Conservation (phyloP, 2,329 filamentous ascomycete species). For the Dothiorella sarmentorum region DNA sequence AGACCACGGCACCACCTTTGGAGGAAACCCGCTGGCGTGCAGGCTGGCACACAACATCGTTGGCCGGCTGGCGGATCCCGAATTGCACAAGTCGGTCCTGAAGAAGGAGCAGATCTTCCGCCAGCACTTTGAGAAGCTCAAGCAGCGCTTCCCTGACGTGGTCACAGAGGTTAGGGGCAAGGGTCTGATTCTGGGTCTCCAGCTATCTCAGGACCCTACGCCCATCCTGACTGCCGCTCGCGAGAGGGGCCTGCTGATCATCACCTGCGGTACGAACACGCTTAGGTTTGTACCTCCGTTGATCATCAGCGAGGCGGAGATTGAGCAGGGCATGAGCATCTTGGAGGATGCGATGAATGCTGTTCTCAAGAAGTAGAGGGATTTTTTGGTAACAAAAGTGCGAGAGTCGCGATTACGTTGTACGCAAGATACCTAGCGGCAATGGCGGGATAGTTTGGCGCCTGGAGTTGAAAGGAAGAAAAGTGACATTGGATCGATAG, state of each 20-base stretch:
- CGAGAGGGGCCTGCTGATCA: slow-evolving; percentile 82
- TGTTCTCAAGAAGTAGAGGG: slow-evolving; percentile 41
- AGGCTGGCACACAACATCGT: slow-evolving; percentile 85
- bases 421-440: background rate
- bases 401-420: background rate
- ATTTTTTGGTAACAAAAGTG: slow-evolving; percentile 21
- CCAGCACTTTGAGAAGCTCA: slow-evolving; percentile 55
- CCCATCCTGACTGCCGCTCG: slow-evolving; percentile 79
- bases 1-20: slow-evolving; percentile 92
- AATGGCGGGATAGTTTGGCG: background rate
- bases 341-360: slow-evolving; percentile 64
- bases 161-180: slow-evolving; percentile 77
- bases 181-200: slow-evolving; percentile 82
- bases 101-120: slow-evolving; percentile 63
- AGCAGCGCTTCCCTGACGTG: slow-evolving; percentile 63
- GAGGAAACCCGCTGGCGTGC: slow-evolving; percentile 83
- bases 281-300: slow-evolving; percentile 87
- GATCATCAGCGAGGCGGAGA: slow-evolving; percentile 75
- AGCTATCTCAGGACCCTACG: slow-evolving; percentile 70
- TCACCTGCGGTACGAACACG: slow-evolving; percentile 90
- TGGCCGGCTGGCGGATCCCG: slow-evolving; percentile 65
- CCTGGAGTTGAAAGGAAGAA: background rate
- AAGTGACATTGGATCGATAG: background rate
- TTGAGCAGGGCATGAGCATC: slow-evolving; percentile 71
- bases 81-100: slow-evolving; percentile 66